Conservation (phyloP, 2,329 filamentous ascomycete genomes). For the Aspergillus latus region DNA sequence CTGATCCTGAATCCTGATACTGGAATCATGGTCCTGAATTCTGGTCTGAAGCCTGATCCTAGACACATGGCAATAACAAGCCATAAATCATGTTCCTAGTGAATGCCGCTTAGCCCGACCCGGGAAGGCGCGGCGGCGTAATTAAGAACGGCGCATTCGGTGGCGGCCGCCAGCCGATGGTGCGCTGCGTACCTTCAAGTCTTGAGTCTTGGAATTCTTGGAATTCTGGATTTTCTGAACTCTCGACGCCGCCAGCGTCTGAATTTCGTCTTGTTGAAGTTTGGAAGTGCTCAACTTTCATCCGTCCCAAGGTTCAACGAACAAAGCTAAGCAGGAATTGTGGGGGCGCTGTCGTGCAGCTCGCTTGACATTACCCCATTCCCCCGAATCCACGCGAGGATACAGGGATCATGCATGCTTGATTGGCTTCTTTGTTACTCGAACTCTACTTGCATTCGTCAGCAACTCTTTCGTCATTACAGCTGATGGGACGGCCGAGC, state of each 20-base stretch:
- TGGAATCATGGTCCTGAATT: neutral
- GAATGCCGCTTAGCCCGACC: neutral
- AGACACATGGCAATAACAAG: neutral
- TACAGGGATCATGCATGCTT: neutral
- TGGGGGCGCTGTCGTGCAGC: neutral
- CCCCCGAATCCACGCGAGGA: constrained; percentile 2
- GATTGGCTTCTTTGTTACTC: neutral
- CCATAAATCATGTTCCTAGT: neutral
- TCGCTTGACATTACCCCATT: constrained; percentile 3
- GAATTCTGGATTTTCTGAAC: too few species aligned
- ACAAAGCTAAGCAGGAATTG: neutral
- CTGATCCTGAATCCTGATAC: neutral
- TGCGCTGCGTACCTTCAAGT: too few species aligned
- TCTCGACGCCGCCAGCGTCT: too few species aligned
- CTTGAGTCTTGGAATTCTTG: too few species aligned
- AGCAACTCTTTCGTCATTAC: too few species aligned
- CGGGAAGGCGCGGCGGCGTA: too few species aligned
- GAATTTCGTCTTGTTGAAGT: too few species aligned
- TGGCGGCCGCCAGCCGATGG: too few species aligned
- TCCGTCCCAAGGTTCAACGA: neutral
- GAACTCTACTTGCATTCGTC: too few species aligned
- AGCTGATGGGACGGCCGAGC: too few species aligned
- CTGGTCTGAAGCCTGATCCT: neutral
- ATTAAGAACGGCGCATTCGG: too few species aligned
- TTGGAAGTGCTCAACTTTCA: too few species aligned